Percentiles rank a stretch among this genome's conserved stretches.
phyloP scores from a whole-genome alignment of 2,329 filamentous ascomycete genomes.

The Penicillium palitans region DNA sequence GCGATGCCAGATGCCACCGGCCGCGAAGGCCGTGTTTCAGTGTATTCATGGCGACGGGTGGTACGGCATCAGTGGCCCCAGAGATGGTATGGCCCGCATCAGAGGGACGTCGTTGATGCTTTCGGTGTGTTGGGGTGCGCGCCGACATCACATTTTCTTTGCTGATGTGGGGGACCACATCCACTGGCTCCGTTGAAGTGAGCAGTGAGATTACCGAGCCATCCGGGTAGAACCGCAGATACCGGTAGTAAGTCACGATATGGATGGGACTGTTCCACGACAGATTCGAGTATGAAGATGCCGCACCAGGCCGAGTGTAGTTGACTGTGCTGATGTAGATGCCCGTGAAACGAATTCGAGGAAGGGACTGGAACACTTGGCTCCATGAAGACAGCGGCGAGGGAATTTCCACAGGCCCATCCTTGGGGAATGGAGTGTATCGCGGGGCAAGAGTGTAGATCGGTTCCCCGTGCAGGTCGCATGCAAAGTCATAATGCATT shows the following conservation, averaged over 20 bases:
- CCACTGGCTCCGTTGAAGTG: conserved; percentile 76
- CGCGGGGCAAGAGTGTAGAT: conserved; percentile 34
- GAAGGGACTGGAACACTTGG: conserved; percentile 76
- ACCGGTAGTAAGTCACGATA: conserved; percentile 97
- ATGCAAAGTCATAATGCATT: conserved; percentile 80
- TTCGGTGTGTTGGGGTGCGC: conserved; percentile 31
- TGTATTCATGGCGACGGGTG: conserved; percentile 49
- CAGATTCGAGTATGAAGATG: conserved; percentile 63
- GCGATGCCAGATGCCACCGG: conserved; percentile 65
- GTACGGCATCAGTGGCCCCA: conserved; percentile 34
- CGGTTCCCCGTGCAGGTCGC: conserved; percentile 54
- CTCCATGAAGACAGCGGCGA: conserved; percentile 53
- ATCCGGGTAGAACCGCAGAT: conserved; percentile 91
- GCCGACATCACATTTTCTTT: conserved; percentile 62
- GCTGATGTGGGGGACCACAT: conserved; percentile 82
- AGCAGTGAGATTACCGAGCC: conserved; percentile 79
- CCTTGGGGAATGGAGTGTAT: conserved; percentile 40
- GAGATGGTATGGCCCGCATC: conserved; percentile 40
- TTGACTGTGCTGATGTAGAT: conserved; percentile 97
- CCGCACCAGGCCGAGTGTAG: conserved; percentile 80
- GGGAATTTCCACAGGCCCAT: conserved; percentile 34
- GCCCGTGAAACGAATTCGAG: conserved; percentile 89
- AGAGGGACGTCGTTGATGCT: conserved; percentile 42
- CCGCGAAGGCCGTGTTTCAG: conserved; percentile 69
- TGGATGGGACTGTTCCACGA: conserved; percentile 83